Conservation (phyloP, 768 basidiomycete genomes). For the Crassisporium funariophilum region DNA sequence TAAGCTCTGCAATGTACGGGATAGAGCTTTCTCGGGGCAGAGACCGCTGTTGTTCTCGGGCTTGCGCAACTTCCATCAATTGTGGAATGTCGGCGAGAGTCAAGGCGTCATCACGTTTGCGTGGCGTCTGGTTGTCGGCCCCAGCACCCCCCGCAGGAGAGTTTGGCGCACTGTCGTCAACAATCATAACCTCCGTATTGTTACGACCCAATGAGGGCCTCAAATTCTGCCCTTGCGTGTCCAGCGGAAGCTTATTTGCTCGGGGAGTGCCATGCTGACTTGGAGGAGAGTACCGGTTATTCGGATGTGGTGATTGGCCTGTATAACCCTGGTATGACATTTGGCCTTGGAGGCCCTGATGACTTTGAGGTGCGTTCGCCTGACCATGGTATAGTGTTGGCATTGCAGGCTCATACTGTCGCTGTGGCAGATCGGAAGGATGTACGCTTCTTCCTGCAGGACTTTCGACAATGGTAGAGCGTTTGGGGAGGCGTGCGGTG, state of each 20-base stretch:
- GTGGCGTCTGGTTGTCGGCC: constrained; percentile 38
- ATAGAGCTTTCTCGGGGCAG: constrained; percentile 75
- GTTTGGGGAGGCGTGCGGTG: constrained; percentile 87
- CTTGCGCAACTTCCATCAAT: constrained; percentile 89
- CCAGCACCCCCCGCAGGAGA: constrained; percentile 61
- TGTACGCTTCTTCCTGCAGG: constrained; percentile 88
- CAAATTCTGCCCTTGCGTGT: constrained; percentile 50
- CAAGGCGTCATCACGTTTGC: constrained; percentile 71
- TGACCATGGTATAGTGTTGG: constrained; percentile 11
- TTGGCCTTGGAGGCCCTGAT: constrained; percentile 39
- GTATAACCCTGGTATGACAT: constrained; percentile 35
- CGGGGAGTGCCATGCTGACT: constrained; percentile 31
- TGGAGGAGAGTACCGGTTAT: constrained; percentile 26
- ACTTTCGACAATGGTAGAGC: constrained; percentile 94
- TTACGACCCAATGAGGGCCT: constrained; percentile 75
- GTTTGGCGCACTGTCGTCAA: constrained; percentile 77
- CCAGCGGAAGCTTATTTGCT: constrained; percentile 43
- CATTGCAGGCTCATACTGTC: constrained; percentile 23
- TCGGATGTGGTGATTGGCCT: constrained; percentile 29
- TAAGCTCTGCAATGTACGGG: constrained; percentile 84
- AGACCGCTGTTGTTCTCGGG: constrained; percentile 84
- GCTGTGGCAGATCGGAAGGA: constrained; percentile 53
- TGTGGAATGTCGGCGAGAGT: constrained; percentile 95
- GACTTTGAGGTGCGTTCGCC: constrained; percentile 29
- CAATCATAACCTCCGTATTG: constrained; percentile 87